Percentiles rank a stretch among this genome's conserved stretches.
These are phyloP conservation scores for Chaetomium cochliodes DNA, from an alignment of 495 filamentous ascomycete genomes.

Conservation along the genomic window DNA sequence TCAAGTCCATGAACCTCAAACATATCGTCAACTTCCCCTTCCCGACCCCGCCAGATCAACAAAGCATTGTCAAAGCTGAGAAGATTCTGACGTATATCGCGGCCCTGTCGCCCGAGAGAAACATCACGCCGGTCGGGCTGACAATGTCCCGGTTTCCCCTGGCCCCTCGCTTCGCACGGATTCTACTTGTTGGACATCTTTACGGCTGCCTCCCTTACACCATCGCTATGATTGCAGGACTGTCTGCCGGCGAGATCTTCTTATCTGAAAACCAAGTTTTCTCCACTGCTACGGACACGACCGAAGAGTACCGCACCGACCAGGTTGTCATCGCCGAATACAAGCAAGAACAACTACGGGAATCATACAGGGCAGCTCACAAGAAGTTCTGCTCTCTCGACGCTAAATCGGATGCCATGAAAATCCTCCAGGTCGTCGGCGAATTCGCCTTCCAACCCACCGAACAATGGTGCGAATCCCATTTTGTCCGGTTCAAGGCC, in stretches of 20 bases:
- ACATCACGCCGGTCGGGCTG: constrained; percentile 71
- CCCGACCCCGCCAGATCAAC: constrained; percentile 81
- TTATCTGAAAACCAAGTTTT: constrained; percentile 79
- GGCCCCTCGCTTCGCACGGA: constrained; percentile 85
- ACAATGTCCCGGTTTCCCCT: constrained; percentile 86
- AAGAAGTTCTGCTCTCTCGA: constrained; percentile 78
- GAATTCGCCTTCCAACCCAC: constrained; percentile 69
- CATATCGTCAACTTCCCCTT: constrained; percentile 96
- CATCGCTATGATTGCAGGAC: constrained; percentile 80
- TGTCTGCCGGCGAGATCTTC: constrained; percentile 87
- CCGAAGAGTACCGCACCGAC: constrained; percentile 58
- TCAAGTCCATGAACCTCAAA: constrained; percentile 92
- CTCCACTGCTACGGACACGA: constrained; percentile 44
- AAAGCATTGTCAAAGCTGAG: constrained; percentile 80
- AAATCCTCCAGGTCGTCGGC: constrained; percentile 82
- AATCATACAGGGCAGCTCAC: constrained; percentile 73
- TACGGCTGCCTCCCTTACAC: constrained; percentile 83
- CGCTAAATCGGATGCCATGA: constrained; percentile 81
- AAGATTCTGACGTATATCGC: constrained; percentile 75
- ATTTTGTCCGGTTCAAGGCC: constrained; percentile 81
- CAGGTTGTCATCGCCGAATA: constrained; percentile 67
- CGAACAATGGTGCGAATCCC: constrained; percentile 70
- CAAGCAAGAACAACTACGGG: constrained; percentile 59
- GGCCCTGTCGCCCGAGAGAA: constrained; percentile 64
- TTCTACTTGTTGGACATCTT: constrained; percentile 81